phyloP scores from a whole-genome alignment of 176 grass and related monocot genomes.

The Carex kokanica region DNA sequence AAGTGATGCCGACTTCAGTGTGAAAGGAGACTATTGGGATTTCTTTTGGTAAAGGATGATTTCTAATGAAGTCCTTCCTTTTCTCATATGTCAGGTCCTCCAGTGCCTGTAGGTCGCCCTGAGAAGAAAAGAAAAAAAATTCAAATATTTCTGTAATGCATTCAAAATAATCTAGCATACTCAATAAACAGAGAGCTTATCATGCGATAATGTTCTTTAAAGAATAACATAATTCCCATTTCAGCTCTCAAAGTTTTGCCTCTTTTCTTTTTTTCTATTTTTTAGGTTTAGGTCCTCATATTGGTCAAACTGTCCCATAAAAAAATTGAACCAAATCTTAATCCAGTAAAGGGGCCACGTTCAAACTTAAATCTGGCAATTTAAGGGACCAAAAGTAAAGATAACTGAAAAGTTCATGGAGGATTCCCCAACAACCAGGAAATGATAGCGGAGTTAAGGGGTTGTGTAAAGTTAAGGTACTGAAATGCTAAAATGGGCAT shows the following conservation, averaged over 20 bases:
- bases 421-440: background rate
- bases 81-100: conserved; percentile 76
- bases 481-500: background rate
- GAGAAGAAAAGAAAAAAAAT: conserved; percentile 16
- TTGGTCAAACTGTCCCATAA: background rate
- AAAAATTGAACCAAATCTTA: background rate
- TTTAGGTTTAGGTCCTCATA: background rate
- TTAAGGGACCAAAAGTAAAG: background rate
- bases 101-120: conserved; percentile 81
- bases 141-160: background rate
- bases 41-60: conserved; percentile 53
- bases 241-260: background rate
- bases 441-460: background rate
- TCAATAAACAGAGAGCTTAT: background rate
- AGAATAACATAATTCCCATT: background rate
- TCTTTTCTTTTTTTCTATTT: background rate
- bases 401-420: background rate
- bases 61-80: conserved; percentile 64
- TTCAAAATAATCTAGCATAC: background rate
- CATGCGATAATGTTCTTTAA: background rate
- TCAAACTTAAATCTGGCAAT: background rate
- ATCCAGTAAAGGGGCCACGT: background rate
- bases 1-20: conserved; percentile 76
- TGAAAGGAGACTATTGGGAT: conserved; percentile 80
- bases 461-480: background rate